Conservation (phyloP, 2,329 filamentous ascomycete species). For the Cladosporium sp. region DNA sequence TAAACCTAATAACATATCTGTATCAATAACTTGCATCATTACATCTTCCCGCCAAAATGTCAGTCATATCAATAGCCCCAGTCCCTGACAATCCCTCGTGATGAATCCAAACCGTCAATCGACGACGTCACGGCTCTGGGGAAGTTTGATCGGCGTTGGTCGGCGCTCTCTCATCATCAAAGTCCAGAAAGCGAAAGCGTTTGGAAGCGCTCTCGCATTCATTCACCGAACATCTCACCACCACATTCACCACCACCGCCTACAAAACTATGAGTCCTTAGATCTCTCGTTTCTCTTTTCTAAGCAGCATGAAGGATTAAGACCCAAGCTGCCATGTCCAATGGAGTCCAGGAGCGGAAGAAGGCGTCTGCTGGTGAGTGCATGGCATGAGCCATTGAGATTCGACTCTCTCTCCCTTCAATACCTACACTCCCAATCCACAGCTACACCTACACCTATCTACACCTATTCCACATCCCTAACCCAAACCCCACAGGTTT, state of each 20-base stretch:
- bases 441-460: not conserved
- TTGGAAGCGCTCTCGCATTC: not conserved
- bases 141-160: constrained; percentile 6
- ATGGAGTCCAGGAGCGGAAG: constrained; percentile 42
- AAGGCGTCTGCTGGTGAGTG: constrained; percentile 46
- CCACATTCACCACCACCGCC: not conserved
- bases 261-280: not conserved
- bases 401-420: not conserved
- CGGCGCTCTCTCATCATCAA: too few species aligned
- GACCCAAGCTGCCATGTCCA: constrained; percentile 42
- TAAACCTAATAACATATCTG: constrained; percentile 6
- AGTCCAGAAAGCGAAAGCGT: not conserved
- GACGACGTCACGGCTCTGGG: constrained; percentile 4
- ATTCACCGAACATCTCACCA: not conserved
- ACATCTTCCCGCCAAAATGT: not conserved
- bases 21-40: not conserved
- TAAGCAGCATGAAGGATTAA: constrained; percentile 11
- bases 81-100: too few species aligned
- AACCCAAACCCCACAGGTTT: constrained; percentile 49
- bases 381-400: too few species aligned
- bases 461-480: not conserved
- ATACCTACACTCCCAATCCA: not conserved
- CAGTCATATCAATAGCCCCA: too few species aligned
- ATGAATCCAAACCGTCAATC: not conserved
- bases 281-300: not conserved